phyloP scores from a whole-genome alignment of 2,329 filamentous ascomycete species.

The Colletotrichum coccodes region DNA sequence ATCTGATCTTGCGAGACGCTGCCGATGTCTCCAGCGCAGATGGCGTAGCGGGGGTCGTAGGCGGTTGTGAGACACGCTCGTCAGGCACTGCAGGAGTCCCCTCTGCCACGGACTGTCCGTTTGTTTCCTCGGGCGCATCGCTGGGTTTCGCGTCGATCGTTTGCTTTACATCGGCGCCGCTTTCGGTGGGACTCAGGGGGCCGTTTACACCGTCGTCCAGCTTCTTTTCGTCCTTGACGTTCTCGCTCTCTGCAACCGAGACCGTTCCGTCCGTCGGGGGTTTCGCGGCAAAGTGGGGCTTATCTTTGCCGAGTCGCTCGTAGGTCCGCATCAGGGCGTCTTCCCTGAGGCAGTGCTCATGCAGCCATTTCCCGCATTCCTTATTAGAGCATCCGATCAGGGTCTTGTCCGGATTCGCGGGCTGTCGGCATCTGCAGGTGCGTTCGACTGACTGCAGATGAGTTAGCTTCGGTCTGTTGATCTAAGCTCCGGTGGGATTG shows the following conservation, averaged over 20 bases:
- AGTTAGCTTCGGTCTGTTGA: slow-evolving; percentile 7
- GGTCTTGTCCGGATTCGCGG: slow-evolving; percentile 70
- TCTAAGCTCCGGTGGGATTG: not conserved
- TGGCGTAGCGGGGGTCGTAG: slow-evolving; percentile 31
- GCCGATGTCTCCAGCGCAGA: slow-evolving; percentile 8
- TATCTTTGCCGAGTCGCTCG: slow-evolving; percentile 59
- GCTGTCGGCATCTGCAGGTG: slow-evolving; percentile 68
- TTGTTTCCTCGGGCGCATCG: slow-evolving; percentile 50
- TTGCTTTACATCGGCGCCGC: slow-evolving; percentile 59
- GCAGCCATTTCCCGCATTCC: slow-evolving; percentile 69
- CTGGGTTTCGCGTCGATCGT: slow-evolving; percentile 64
- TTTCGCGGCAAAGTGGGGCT: slow-evolving; percentile 55
- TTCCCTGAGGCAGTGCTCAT: slow-evolving; percentile 70
- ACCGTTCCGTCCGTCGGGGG: slow-evolving; percentile 29
- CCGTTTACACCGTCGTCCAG: slow-evolving; percentile 27
- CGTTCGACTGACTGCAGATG: slow-evolving; percentile 58
- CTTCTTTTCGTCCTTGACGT: slow-evolving; percentile 38
- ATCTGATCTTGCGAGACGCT: slow-evolving; percentile 36
- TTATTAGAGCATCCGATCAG: slow-evolving; percentile 67
- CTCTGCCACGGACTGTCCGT: slow-evolving; percentile 46
- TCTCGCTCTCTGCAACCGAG: slow-evolving; percentile 45
- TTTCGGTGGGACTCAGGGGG: slow-evolving; percentile 63
- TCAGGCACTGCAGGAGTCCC: slow-evolving; percentile 34
- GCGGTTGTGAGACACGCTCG: slow-evolving; percentile 35
- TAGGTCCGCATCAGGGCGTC: slow-evolving; percentile 62